Base-by-base conservation (phyloP, 2,329 filamentous ascomycete genomes). In the Alternaria triticina region DNA sequence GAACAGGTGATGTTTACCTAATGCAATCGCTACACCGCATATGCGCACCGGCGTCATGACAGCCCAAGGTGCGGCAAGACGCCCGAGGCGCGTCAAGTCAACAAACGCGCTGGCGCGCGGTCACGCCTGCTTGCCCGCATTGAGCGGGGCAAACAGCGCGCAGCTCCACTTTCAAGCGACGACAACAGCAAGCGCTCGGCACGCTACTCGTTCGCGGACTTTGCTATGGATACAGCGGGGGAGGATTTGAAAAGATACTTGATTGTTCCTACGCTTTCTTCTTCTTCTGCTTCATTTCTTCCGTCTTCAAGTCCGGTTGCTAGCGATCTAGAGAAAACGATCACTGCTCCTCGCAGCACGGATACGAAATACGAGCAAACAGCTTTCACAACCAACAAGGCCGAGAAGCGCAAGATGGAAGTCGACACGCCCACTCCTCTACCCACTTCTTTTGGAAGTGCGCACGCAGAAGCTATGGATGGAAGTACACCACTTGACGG, bases 161-260 rank as follows among this genome's bases (percentile, higher is more conserved):
- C 36, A n/a, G 49, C 49, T 36, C 30, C 20, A 36, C 28, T 15
- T 28, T 49, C 44, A 59, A 59, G 17, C 50, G 27, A 23, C 47
- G 25, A 22, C 23, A 44, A 45, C 51, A 52, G 27, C 60, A 64
- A 64, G 59, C 57, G 23, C 59, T 43, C 43, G 36, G 43, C 58
- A 11, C 40, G 47, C 57, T 27, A 22, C 46, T 47, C 33, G 33
- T 40, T 13, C 30, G 27, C 10, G 7, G 5, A 27, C 36, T 47
- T 66, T 33, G 51, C 49, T 40, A 70, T 65, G 60, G 28, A 43
- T 55, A 27, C 52, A 50, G 25, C 65, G 33, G 70, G 60, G 27
- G 66, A 74, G 8, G 73, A 74, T 44, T 62, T 76, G 27, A 62
- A 55, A 36, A 57, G 62, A 54, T 64, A 63, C 50, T 69, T 74